Evolutionary conservation across 140 eudicot species (phyloP), one percentile per base, ranked within the genome.

Genomic region (Senecio squalidus): DNA sequence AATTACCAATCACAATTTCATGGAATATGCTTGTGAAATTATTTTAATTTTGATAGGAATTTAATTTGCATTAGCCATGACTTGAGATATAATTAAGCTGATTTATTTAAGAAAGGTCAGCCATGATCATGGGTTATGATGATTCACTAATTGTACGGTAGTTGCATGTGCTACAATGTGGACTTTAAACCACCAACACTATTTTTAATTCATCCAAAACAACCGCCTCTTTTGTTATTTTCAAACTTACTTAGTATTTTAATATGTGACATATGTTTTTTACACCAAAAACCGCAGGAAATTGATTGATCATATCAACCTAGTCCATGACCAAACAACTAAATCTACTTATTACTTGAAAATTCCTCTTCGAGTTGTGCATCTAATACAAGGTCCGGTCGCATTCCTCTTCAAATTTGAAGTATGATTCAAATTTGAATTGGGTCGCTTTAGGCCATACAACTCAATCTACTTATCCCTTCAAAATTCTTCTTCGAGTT

Each of bases 161-260:
- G 36, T 51, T 53, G 6, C 80, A 68, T 74, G 75, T 74, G 71
- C 66, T 44, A 52, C 36, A 74, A 59, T 66, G 79, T 74, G 59
- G 66, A 68, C 66, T 74, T 74, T 48, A 13, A 48, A 24, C 72
- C 45, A 28, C 20, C 16, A 29, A 18, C 55, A 40, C 3, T 44
- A 17, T 44, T 30, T 45, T 53, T 52, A 34, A 61, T 67, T 41
- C 55, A 53, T 49, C 16, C 9, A 52, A 74, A 53, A 10, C 24
- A 54, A 54, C 79, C 67, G 54, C 45, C 15, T 54, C 30, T 13
- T 58, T 41, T 39, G 9, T 41, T 51, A 48, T 9, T 23, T 60
- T 40, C 70, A 38, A 60, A 74, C 58, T 53, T 60, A 25, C 24
- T 39, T 43, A 11, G 53, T 38, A 4, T 15, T 57, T n/a, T n/a